Evolutionary conservation across 768 basidiomycete species (phyloP).

Genomic region (Boletellus sp.): DNA sequence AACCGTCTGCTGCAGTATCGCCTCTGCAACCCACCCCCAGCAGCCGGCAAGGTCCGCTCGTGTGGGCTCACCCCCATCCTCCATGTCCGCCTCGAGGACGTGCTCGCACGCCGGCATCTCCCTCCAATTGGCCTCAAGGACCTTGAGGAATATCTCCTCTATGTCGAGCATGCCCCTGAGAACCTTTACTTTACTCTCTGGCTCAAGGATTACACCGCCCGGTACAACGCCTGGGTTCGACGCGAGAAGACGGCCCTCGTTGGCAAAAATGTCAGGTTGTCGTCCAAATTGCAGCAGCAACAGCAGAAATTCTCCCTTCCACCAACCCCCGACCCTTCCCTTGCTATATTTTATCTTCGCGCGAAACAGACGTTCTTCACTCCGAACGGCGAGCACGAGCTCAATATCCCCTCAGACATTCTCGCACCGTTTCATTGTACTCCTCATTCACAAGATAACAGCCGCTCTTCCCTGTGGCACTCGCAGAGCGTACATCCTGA

Average conservation of each 20-base stretch:
- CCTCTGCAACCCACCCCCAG: constrained; percentile 65
- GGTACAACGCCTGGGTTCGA: constrained; percentile 41
- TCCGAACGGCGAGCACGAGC: constrained; percentile 66
- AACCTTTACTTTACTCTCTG: constrained; percentile 85
- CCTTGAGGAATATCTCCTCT: constrained; percentile 77
- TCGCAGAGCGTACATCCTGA: constrained; percentile 50
- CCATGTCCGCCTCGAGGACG: constrained; percentile 67
- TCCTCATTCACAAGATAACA: constrained; percentile 19
- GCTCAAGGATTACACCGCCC: constrained; percentile 67
- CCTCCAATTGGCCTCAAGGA: constrained; percentile 78
- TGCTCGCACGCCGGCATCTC: constrained; percentile 71
- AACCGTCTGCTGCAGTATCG: constrained; percentile 33
- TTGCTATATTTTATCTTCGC: constrained; percentile 73
- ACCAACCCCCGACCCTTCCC: constrained; percentile 43
- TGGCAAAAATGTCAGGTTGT: constrained; percentile 41
- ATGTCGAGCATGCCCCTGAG: constrained; percentile 71
- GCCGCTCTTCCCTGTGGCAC: constrained; percentile 19
- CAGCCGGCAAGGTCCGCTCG: constrained; percentile 65
- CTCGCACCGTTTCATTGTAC: constrained; percentile 56
- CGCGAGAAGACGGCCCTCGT: constrained; percentile 24
- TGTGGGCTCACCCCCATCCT: constrained; percentile 66
- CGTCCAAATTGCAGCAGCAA: constrained; percentile 32
- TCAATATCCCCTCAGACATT: constrained; percentile 63
- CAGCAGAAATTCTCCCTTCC: constrained; percentile 31
- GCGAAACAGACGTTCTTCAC: constrained; percentile 82